A percentile compares a stretch with the other conserved stretches of the same genome.
phyloP scores from a whole-genome alignment of 768 basidiomycete genomes.

The Pilatotrama ljubarskyi region DNA sequence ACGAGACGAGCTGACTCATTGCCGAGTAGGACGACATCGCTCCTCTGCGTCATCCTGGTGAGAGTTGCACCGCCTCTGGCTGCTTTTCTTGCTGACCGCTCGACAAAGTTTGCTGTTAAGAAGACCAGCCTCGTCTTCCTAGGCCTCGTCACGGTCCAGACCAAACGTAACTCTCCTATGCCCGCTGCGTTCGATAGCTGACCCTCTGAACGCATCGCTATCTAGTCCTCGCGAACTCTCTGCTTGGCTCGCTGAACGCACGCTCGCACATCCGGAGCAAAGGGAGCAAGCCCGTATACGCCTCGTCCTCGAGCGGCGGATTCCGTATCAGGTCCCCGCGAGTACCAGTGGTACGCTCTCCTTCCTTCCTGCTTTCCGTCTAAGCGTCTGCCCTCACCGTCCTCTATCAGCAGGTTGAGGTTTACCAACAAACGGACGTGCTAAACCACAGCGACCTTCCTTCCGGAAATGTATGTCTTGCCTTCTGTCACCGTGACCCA shows the following conservation, averaged over 20 bases:
- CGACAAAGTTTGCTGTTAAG: constrained; percentile 10
- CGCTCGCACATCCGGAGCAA: constrained; percentile 15
- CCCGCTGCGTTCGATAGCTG: background rate
- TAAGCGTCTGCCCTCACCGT: background rate
- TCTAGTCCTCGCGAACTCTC: constrained; percentile 14
- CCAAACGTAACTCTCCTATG: constrained; percentile 12
- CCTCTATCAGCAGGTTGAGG: too few relatives aligned
- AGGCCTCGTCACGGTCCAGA: constrained; percentile 18
- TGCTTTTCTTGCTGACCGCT: background rate
- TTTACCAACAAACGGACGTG: too few relatives aligned
- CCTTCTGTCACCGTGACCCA: too few relatives aligned
- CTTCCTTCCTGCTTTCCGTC: too few relatives aligned
- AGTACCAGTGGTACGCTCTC: background rate
- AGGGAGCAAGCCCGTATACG: background rate
- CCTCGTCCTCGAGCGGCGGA: background rate
- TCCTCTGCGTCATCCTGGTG: constrained; percentile 15
- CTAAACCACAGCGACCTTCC: background rate
- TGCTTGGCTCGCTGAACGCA: constrained; percentile 18
- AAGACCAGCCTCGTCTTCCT: constrained; percentile 18
- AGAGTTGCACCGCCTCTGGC: background rate
- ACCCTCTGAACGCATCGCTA: too few relatives aligned
- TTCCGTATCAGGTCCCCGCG: background rate
- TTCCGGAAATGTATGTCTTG: too few relatives aligned
- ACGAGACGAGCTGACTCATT: background rate
- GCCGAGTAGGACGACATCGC: constrained; percentile 6